A percentile compares a stretch with the other conserved stretches of the same genome.
Conservation (phyloP, 805 yeast species). For the Metahyphopichia silvanorum region DNA sequence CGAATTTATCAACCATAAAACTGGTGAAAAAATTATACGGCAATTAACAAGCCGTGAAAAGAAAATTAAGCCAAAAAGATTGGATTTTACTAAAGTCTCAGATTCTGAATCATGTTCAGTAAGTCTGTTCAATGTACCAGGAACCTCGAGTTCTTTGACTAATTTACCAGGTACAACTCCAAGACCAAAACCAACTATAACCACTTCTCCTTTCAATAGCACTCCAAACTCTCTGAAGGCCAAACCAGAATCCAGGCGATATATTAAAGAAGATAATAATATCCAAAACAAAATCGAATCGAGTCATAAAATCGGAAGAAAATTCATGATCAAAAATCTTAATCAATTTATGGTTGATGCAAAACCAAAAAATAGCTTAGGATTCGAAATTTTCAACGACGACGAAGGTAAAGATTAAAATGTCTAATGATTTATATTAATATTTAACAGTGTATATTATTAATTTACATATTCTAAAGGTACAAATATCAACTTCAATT, state of each 20-base stretch:
- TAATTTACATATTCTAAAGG: neutral
- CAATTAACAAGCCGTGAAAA: conserved; percentile 26
- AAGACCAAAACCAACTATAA: conserved; percentile 1
- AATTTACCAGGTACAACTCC: conserved; percentile 1
- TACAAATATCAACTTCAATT: conserved; percentile 3
- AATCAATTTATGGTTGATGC: conserved; percentile 2
- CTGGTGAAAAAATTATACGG: conserved; percentile 34
- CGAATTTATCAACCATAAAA: conserved; percentile 39
- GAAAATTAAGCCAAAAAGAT: conserved; percentile 35
- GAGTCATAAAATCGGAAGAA: neutral
- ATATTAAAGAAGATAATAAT: neutral
- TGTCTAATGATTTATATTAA: too few relatives aligned
- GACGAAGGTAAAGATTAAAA: neutral
- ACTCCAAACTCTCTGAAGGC: neutral
- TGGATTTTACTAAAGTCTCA: conserved; percentile 18
- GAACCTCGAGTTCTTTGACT: neutral
- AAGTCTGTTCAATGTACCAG: too few relatives aligned
- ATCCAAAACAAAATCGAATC: neutral
- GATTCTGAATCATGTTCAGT: too few relatives aligned
- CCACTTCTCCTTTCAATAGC: neutral
- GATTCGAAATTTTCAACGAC: conserved; percentile 3
- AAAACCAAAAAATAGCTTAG: conserved; percentile 1
- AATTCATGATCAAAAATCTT: conserved; percentile 1
- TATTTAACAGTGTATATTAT: neutral
- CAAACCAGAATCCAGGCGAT: neutral